Conservation (phyloP, 2,329 filamentous ascomycete genomes). For the Teratosphaeria viscida region DNA sequence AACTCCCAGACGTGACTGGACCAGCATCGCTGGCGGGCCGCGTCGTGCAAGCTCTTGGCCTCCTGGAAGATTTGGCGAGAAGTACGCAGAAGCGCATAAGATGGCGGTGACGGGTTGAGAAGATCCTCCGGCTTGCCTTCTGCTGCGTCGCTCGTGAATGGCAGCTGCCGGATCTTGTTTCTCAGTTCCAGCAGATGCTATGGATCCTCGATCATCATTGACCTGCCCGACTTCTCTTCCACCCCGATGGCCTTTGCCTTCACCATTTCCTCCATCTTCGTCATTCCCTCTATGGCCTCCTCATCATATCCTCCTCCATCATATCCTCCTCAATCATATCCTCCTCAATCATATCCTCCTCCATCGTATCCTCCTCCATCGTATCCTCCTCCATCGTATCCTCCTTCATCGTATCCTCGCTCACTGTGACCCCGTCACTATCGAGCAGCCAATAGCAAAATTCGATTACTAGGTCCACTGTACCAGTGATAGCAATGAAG, state of each 20-base stretch:
- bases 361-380: neutral
- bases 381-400: neutral
- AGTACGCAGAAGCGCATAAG: neutral
- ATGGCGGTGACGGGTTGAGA: neutral
- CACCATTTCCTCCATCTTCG: neutral
- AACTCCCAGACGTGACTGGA: neutral
- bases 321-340: too few species aligned
- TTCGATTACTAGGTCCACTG: too few species aligned
- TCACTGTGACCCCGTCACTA: too few species aligned
- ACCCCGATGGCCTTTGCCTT: too few species aligned
- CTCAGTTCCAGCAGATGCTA: neutral
- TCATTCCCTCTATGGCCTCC: neutral
- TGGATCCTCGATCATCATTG: neutral
- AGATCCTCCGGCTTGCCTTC: neutral
- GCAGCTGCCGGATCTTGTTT: neutral
- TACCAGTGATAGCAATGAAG: too few species aligned
- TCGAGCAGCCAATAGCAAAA: too few species aligned
- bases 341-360: neutral
- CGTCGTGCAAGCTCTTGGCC: neutral
- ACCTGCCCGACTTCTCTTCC: too few species aligned
- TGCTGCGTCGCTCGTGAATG: neutral
- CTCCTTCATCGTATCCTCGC: too few species aligned
- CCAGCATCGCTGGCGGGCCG: neutral
- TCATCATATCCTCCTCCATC: neutral
- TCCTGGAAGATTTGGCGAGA: neutral